Evolutionary conservation across 306 rosid genomes (phyloP).

Genomic region (Quercus engelmannii): DNA sequence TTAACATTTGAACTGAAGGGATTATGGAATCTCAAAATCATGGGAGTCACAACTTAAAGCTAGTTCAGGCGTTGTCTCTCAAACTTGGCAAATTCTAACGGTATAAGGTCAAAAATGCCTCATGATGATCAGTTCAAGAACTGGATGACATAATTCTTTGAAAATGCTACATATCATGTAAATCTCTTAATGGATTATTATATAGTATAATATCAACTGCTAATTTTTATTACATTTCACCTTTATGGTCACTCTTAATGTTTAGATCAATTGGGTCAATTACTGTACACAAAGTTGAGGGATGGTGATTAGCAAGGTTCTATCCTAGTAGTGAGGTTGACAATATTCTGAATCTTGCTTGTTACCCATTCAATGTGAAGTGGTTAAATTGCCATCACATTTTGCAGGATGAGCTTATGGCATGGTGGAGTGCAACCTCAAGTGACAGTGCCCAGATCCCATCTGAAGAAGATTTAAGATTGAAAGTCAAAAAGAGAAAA

Average conservation of each 20-base stretch:
- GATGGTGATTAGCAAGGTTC: neutral
- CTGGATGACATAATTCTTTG: neutral
- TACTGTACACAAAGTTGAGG: neutral
- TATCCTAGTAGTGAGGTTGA: neutral
- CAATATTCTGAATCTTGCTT: neutral
- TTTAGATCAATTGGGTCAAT: neutral
- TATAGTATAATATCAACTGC: neutral
- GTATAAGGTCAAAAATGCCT: neutral
- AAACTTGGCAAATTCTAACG: neutral
- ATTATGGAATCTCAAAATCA: too few species aligned
- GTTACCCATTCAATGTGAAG: neutral
- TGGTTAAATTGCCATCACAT: conserved; percentile 5
- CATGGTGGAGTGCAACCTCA: conserved; percentile 70
- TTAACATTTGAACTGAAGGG: neutral
- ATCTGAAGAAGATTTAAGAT: conserved; percentile 51
- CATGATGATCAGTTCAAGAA: too few species aligned
- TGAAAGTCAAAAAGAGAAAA: conserved; percentile 45
- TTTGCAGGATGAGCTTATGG: conserved; percentile 85
- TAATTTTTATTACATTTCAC: too few species aligned
- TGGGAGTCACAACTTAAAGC: too few species aligned
- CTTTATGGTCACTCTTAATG: too few species aligned
- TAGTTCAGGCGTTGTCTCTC: neutral
- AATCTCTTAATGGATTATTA: neutral
- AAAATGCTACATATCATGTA: neutral
- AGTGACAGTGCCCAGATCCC: conserved; percentile 45